Evolutionary conservation across 805 yeast species (phyloP), one percentile per base, ranked within the genome.

Genomic region (Myxozyma vanderwaltii): DNA sequence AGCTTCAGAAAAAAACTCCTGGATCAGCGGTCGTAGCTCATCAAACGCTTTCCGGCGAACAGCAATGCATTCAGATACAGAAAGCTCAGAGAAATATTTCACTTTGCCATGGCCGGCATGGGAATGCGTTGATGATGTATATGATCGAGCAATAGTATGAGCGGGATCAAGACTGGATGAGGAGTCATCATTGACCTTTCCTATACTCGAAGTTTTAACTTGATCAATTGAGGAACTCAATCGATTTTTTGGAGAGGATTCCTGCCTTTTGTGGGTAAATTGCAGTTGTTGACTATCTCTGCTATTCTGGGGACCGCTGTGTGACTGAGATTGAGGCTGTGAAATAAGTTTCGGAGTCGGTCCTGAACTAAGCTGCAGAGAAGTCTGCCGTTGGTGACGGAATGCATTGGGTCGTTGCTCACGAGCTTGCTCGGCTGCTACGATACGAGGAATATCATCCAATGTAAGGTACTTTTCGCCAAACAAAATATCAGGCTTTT

Each of bases 401-500:
- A 87, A 91, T 0, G 97, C 96, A 72, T 91, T 91, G 1, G 97
- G 97, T 58, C 96, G 81, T 69, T 88, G 86, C 62, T 89, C 96
- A 63, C 97, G 79, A 0, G 98, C 96, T 72, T 92, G 97, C 68
- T 94, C 97, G 8, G 96, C 92, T 1, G 97, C 96, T 6, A 94
- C 97, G 70, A 94, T 92, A 65, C 98, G 81, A 6, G 98, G 96
- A 67, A 94, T 94, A 73, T 94, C 99, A 73, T 94, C 98, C 67
- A 94, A 80, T 0, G 97, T 92, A 54, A 94, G 80, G 0, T 92
- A 86, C 66, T 88, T 89, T 66, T 92, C 95, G 21, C 65, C 65
- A 38, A 61, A 62, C 31, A 62, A 26, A 15, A 61, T 58, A 27
- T 57, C 59, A 3, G 63, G 49, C 31, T 53, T 61, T 13, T 53